These are phyloP conservation scores for Vigna radiata DNA, from an alignment of 306 rosid species.

Conservation along the genomic window DNA sequence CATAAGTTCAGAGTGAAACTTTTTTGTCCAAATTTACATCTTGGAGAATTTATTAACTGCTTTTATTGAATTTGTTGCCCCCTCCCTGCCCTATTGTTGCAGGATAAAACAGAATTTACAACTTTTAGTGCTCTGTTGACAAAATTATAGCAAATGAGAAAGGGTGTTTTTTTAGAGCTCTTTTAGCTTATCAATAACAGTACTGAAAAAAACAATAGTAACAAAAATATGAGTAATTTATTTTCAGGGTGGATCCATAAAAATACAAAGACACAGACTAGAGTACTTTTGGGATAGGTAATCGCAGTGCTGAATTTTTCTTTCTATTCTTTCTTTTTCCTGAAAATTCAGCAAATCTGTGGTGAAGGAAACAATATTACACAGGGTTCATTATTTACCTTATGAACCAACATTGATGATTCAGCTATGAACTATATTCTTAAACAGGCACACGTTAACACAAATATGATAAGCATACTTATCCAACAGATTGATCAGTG, in stretches of 20 bases:
- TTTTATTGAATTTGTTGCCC: background rate
- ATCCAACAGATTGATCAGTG: conserved; percentile 44
- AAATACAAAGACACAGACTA: background rate
- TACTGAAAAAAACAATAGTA: background rate
- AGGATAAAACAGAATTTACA: background rate
- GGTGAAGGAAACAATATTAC: conserved; percentile 29
- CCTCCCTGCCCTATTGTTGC: background rate
- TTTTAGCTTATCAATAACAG: background rate
- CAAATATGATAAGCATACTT: background rate
- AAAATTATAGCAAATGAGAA: background rate
- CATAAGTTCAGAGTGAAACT: too few relatives aligned
- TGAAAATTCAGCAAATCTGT: conserved; percentile 37
- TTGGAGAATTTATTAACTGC: background rate
- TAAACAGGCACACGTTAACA: background rate
- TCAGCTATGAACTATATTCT: background rate
- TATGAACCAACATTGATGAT: conserved; percentile 16
- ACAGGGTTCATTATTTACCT: conserved; percentile 9
- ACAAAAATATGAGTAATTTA: background rate
- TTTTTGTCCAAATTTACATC: conserved; percentile 16
- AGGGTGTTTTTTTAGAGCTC: background rate
- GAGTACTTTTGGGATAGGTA: background rate
- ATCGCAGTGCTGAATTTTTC: conserved; percentile 16
- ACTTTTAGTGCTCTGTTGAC: background rate
- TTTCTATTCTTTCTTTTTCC: background rate
- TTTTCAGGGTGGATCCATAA: conserved; percentile 1